Conservation (phyloP, 2,329 filamentous ascomycete species). For the Cucurbitaria berberidis region DNA sequence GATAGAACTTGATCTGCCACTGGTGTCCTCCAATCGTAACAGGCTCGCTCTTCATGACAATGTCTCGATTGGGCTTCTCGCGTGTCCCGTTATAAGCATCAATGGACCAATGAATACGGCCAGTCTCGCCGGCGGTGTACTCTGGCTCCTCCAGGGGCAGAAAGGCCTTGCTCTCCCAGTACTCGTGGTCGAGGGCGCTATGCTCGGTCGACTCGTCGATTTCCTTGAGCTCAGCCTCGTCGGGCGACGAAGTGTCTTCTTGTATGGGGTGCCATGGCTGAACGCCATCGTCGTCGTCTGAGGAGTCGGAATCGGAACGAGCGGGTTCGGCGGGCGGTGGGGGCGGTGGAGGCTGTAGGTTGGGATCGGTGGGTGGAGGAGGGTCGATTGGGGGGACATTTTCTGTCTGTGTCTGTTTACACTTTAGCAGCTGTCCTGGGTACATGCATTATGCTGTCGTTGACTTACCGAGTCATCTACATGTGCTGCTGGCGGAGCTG, state of each 20-base stretch:
- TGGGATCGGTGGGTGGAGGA: slow-evolving; percentile 30
- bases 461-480: slow-evolving; percentile 23
- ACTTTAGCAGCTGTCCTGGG: slow-evolving; percentile 11
- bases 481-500: slow-evolving; percentile 6
- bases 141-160: slow-evolving; percentile 64
- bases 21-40: slow-evolving; percentile 65
- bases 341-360: slow-evolving; percentile 38
- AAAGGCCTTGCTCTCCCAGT: slow-evolving; percentile 66
- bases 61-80: slow-evolving; percentile 64
- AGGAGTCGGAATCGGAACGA: slow-evolving; percentile 42
- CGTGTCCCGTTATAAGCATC: slow-evolving; percentile 65
- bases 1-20: slow-evolving; percentile 71
- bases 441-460: background rate
- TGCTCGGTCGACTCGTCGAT: slow-evolving; percentile 59
- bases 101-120: slow-evolving; percentile 65
- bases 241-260: slow-evolving; percentile 63
- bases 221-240: slow-evolving; percentile 64
- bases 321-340: slow-evolving; percentile 40
- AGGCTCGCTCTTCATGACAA: slow-evolving; percentile 64
- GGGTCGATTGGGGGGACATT: slow-evolving; percentile 24
- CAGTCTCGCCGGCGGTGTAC: slow-evolving; percentile 59
- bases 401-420: slow-evolving; percentile 19
- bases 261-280: slow-evolving; percentile 60
- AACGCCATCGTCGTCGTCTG: slow-evolving; percentile 45
- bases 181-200: slow-evolving; percentile 63